Evolutionary conservation across 345 rosid species (phyloP), one percentile per base, ranked within the genome.

Genomic region (Murraya paniculata): DNA sequence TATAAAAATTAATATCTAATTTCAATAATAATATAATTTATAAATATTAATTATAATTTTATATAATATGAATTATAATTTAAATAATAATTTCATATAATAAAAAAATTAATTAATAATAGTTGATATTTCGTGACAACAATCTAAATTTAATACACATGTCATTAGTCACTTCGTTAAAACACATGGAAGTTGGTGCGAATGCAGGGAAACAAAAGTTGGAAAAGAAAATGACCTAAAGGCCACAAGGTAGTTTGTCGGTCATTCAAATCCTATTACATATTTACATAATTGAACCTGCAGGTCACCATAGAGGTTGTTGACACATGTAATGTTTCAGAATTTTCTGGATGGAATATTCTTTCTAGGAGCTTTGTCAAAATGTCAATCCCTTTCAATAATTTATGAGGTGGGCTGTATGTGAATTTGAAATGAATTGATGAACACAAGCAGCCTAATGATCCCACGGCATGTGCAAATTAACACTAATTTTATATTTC

Each of bases 391-490:
- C 31, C 4, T 73, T 60, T 73, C 55, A 13, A 18, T 31, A 18
- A 10, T 14, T 30, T 60, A 61, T 73, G 25, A 25, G 9, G 55
- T 2, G n/a, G 11, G 62, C 1, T 30, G 45, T 50, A 39, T 45
- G 18, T 45, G 18, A 70, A 25, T 50, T 48, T 25, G 53, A 38
- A 74, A 70, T 22, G 41, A 75, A 53, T 22, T 50, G 70, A 21
- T 7, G 16, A 77, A 62, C 72, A 33, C 0, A 57, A 25, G 68
- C 25, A 61, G 36, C 53, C 41, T 24, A n/a, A 2, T 68, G 68
- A 77, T 64, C 79, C 78, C 77, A 68, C 64, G 21, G 78, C 87
- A 82, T 75, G 80, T 85, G 82, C 68, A 33, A 71, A 74, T 64
- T 67, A 70, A 60, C 55, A 50, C 41, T 75, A 4, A 28, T 85